A percentile compares a stretch with the other conserved stretches of the same genome.
These are phyloP conservation scores for Prinsepia uniflora DNA, from an alignment of 306 rosid species.

Conservation along the genomic window DNA sequence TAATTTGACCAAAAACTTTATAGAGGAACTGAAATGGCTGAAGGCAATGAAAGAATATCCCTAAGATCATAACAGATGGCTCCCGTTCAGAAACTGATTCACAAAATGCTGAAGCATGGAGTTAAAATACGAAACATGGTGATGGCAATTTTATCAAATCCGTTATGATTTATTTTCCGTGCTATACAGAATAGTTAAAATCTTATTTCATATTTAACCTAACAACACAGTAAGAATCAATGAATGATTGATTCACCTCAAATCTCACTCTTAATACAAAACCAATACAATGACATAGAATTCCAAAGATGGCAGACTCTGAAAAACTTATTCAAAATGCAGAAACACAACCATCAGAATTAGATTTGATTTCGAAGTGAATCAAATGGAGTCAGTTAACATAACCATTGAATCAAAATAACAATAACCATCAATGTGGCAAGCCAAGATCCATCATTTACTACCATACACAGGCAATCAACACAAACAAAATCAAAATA, in stretches of 20 bases:
- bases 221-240: conserved; percentile 17
- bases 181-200: conserved; percentile 10
- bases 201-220: conserved; percentile 19
- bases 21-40: too few species aligned
- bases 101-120: too few species aligned
- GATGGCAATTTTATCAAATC: too few species aligned
- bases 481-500: neutral
- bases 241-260: conserved; percentile 18
- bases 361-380: neutral
- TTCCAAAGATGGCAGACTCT: neutral
- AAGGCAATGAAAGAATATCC: too few species aligned
- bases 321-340: neutral
- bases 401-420: conserved; percentile 1
- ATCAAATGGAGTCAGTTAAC: neutral
- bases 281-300: conserved; percentile 3
- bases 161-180: too few species aligned
- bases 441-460: conserved; percentile 44
- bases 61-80: too few species aligned
- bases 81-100: too few species aligned
- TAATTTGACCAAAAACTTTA: too few species aligned
- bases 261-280: conserved; percentile 13
- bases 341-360: neutral
- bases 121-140: too few species aligned
- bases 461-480: neutral
- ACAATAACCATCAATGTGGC: conserved; percentile 13